These are phyloP conservation scores for Pythium dissimile DNA, from an alignment of 352 stramenopile genomes.

Conservation along the genomic window DNA sequence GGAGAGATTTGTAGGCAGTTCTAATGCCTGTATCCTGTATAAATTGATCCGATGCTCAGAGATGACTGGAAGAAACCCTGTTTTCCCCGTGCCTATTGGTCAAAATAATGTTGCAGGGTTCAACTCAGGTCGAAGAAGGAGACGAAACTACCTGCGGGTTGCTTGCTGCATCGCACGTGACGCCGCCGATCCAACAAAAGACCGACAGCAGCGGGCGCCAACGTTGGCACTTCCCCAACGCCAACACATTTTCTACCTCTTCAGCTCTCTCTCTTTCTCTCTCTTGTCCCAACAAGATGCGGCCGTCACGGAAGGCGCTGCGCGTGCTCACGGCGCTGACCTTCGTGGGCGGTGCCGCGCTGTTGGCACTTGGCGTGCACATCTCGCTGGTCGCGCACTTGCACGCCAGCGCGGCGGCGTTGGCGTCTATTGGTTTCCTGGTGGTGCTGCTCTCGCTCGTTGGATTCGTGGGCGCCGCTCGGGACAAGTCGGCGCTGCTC, in stretches of 20 bases:
- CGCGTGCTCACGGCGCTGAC: constrained; percentile 57
- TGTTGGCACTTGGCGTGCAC: constrained; percentile 52
- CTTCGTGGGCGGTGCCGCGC: constrained; percentile 39
- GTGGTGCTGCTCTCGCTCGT: constrained; percentile 52
- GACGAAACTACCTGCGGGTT: no score
- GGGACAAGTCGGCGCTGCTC: constrained; percentile 62
- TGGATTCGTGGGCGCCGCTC: constrained; percentile 57
- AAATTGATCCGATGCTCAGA: background rate
- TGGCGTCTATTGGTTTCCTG: constrained; percentile 40
- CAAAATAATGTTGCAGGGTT: background rate
- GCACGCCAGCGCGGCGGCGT: constrained; percentile 41
- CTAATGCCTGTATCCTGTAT: background rate
- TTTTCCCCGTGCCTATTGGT: no score
- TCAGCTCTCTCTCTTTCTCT: background rate
- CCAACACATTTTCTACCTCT: background rate
- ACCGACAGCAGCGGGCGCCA: background rate
- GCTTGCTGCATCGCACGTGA: background rate
- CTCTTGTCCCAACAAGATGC: constrained; percentile 34
- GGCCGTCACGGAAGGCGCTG: constrained; percentile 56
- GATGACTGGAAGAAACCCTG: constrained; percentile 1
- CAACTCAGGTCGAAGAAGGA: constrained; percentile 7
- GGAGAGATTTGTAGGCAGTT: background rate
- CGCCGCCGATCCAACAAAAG: background rate
- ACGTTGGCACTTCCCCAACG: background rate
- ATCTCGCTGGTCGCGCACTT: constrained; percentile 49